These are phyloP conservation scores for Chaetoceros tenuissimus DNA, from an alignment of 108 stramenopile species.

Conservation along the genomic window DNA sequence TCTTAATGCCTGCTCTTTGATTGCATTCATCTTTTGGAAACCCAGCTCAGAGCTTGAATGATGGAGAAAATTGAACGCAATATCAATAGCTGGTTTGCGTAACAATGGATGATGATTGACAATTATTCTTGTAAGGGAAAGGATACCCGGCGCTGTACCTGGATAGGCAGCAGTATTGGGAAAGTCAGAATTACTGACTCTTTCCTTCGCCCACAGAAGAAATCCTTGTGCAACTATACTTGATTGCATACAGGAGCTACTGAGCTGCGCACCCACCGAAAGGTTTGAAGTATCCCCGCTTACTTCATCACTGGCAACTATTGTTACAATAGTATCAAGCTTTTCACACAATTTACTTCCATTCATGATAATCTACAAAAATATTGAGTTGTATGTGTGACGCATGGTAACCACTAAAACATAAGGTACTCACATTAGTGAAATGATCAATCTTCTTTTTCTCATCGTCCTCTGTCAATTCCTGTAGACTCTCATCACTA, in stretches of 20 bases:
- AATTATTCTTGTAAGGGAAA: constrained; percentile 57
- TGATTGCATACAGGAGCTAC: constrained; percentile 49
- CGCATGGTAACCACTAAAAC: neutral
- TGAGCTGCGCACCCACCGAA: constrained; percentile 58
- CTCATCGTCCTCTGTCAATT: constrained; percentile 28
- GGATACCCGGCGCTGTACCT: constrained; percentile 63
- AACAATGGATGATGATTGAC: constrained; percentile 60
- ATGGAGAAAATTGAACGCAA: constrained; percentile 58
- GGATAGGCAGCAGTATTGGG: constrained; percentile 65
- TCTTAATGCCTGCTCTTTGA: constrained; percentile 78
- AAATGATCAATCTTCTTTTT: constrained; percentile 25
- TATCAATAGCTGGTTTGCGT: constrained; percentile 38
- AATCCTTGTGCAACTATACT: constrained; percentile 63
- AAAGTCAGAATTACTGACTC: constrained; percentile 54
- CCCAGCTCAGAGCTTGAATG: constrained; percentile 76
- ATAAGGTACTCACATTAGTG: neutral
- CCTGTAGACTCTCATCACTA: constrained; percentile 8
- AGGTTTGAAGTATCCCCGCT: constrained; percentile 10
- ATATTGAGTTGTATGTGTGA: constrained; percentile 1
- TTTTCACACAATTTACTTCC: constrained; percentile 72
- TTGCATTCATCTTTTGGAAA: constrained; percentile 70
- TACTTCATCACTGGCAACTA: constrained; percentile 30
- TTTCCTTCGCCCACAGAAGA: constrained; percentile 70
- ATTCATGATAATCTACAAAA: constrained; percentile 24
- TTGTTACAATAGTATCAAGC: constrained; percentile 76